Base-by-base conservation (phyloP, 257 asterid genomes). In the Craterostigma plantagineum region DNA sequence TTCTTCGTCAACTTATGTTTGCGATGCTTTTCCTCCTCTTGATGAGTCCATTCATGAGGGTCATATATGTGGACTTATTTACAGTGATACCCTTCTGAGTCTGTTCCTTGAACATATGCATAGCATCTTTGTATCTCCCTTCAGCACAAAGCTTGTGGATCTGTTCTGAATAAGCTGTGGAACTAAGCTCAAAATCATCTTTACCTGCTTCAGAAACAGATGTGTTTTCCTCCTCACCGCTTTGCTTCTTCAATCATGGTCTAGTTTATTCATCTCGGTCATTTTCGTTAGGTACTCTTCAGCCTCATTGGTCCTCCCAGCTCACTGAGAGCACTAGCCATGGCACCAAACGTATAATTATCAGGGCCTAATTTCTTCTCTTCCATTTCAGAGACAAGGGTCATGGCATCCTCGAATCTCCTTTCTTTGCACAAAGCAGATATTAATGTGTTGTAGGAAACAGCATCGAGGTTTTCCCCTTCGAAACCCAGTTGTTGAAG, bases 61-160 rank as follows among this genome's bases (percentile, higher is more conserved):
- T 46, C 34, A 77, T 60, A 58, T 80, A 73, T 10, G 92, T 51
- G 7, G 68, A 66, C 56, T 75, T 80, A 45, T 57, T 56, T 35
- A 80, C 57, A 52, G 71, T 18, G 23, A 64, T 42, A 12, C 92
- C 96, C 66, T 73, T 77, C 57, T 66, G 40, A 48, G 62, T 66
- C 63, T 67, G 59, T 48, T 80, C 82, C 49, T 49, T 15, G 47
- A 70, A 70, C 16, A 72, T 50, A 36, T 38, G 58, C 94, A 80
- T 85, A 14, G 96, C 92, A 50, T 85, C 96, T 66, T 74, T 80
- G 64, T 67, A 85, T 61, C 81, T 70, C 59, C 80, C 85, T 61
- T 67, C 63, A 33, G 62, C 53, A 38, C 94, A 85, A 33, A 77
- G 94, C 65, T 74, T 72, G n/a, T 52, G 65, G 18, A 85, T 80